Percentiles rank a stretch among this genome's conserved stretches.
Evolutionary conservation across 768 basidiomycete species (phyloP).

Genomic region (Bullera alba): DNA sequence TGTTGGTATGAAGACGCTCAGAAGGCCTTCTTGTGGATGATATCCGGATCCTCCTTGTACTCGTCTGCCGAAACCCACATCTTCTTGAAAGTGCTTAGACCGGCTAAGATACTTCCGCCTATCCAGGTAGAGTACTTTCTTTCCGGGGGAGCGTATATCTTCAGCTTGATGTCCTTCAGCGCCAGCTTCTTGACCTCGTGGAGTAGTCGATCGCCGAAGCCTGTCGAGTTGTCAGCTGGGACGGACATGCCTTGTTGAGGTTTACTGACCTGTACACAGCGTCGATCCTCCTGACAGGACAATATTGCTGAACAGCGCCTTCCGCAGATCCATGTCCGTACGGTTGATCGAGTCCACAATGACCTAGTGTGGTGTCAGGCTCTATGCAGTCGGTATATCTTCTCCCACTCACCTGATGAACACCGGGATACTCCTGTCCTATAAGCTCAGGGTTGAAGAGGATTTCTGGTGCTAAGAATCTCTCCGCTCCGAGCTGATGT

Average conservation of each 20-base stretch:
- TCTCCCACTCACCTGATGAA: constrained; percentile 59
- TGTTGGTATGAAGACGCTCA: too few species aligned
- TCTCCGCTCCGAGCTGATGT: constrained; percentile 77
- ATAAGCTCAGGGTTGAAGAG: constrained; percentile 95
- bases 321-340: constrained; percentile 91
- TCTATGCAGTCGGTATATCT: not conserved
- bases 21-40: constrained; percentile 85
- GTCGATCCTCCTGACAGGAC: constrained; percentile 96
- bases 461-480: constrained; percentile 94
- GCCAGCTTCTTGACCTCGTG: constrained; percentile 96
- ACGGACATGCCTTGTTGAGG: not conserved
- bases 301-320: constrained; percentile 91
- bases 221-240: constrained; percentile 46
- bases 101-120: constrained; percentile 93
- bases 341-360: constrained; percentile 97
- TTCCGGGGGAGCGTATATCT: constrained; percentile 99
- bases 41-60: constrained; percentile 97
- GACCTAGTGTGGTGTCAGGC: constrained; percentile 49
- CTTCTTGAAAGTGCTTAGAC: constrained; percentile 96
- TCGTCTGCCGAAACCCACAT: constrained; percentile 99
- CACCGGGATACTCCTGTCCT: constrained; percentile 91
- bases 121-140: constrained; percentile 60
- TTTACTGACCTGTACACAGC: constrained; percentile 72
- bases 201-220: constrained; percentile 90
- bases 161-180: constrained; percentile 85